Conservation (phyloP, 805 yeast species). For the Tetrapisispora phaffii region DNA sequence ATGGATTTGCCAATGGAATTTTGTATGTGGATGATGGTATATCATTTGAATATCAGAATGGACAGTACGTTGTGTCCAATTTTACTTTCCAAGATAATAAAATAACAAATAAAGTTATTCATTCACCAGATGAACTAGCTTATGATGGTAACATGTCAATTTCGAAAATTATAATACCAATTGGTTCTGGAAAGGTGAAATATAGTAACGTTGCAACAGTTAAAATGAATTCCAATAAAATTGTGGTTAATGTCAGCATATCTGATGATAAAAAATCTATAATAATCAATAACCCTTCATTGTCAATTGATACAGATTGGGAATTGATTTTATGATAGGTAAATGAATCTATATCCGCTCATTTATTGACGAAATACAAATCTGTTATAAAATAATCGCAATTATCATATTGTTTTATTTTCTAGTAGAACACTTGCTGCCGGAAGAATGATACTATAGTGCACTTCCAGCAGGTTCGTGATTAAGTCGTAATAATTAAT, state of each 20-base stretch:
- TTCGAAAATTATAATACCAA: conserved; percentile 48
- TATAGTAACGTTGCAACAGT: not conserved
- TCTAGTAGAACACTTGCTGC: too few relatives aligned
- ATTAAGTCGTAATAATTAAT: too few relatives aligned
- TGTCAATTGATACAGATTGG: conserved; percentile 43
- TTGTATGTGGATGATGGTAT: conserved; percentile 83
- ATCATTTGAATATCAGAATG: conserved; percentile 45
- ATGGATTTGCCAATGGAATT: conserved; percentile 45
- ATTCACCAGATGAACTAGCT: conserved; percentile 17
- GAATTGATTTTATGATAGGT: conserved; percentile 25
- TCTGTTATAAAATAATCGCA: not conserved
- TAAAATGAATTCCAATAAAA: conserved; percentile 11
- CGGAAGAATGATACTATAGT: too few relatives aligned
- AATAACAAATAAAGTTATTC: conserved; percentile 25
- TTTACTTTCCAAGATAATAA: conserved; percentile 32
- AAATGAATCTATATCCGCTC: too few relatives aligned
- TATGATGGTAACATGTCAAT: conserved; percentile 33
- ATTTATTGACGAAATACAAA: too few relatives aligned
- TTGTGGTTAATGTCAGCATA: conserved; percentile 28
- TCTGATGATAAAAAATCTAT: conserved; percentile 12
- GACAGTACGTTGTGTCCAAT: conserved; percentile 39
- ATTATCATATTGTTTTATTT: too few relatives aligned
- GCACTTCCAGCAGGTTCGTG: too few relatives aligned
- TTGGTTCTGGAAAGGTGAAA: conserved; percentile 14
- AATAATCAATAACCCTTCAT: conserved; percentile 41